A percentile compares a stretch with the other conserved stretches of the same genome.
Conservation (phyloP, 441 rosid genomes). For the Adansonia madagascariensis region DNA sequence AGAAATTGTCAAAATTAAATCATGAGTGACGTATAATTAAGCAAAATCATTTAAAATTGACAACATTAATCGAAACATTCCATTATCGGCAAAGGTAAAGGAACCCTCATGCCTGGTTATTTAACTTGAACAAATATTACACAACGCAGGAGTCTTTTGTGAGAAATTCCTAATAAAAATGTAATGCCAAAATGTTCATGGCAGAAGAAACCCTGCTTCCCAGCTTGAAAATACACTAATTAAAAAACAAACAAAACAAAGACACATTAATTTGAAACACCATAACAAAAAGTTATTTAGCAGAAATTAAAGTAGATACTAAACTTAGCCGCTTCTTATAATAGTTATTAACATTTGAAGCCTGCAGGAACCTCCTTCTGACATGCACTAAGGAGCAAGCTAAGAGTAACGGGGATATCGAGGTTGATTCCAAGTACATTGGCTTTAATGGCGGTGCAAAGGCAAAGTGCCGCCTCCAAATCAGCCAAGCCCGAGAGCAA, state of each 20-base stretch:
- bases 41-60: background rate
- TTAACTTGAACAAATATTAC: background rate
- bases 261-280: background rate
- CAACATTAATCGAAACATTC: slow-evolving; percentile 6
- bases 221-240: background rate
- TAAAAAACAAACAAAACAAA: background rate
- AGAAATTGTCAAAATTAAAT: too few species aligned
- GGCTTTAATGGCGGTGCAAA: slow-evolving; percentile 45
- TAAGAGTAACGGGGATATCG: slow-evolving; percentile 43
- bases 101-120: slow-evolving; percentile 17
- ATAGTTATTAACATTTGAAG: slow-evolving; percentile 37
- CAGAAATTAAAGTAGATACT: background rate
- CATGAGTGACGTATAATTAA: background rate
- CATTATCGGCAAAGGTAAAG: background rate
- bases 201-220: background rate
- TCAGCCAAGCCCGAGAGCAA: slow-evolving; percentile 34
- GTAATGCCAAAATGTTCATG: background rate
- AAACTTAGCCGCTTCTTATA: background rate
- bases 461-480: slow-evolving; percentile 48
- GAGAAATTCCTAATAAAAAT: background rate
- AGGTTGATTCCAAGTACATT: slow-evolving; percentile 43
- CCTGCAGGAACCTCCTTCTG: slow-evolving; percentile 36
- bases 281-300: background rate
- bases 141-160: background rate
- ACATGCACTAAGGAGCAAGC: slow-evolving; percentile 45